Conservation (phyloP, 2,329 filamentous ascomycete genomes). For the Onygena corvina region DNA sequence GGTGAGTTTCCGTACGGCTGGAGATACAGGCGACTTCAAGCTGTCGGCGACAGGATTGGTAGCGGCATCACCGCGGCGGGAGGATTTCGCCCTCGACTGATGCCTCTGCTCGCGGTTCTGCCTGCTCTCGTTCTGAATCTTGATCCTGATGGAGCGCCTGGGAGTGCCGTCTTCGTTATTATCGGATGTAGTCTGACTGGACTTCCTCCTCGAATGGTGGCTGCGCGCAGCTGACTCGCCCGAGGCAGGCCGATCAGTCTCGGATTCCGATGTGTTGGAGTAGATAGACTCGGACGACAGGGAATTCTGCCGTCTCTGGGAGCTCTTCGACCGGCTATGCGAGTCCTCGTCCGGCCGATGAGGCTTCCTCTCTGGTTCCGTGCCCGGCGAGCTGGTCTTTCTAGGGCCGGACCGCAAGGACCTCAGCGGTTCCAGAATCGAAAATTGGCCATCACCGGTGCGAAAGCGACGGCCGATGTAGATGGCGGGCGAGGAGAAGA, state of each 20-base stretch:
- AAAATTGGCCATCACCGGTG: constrained; percentile 66
- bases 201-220: constrained; percentile 21
- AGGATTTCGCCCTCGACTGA: constrained; percentile 25
- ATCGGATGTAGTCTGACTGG: constrained; percentile 16
- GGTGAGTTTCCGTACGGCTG: constrained; percentile 57
- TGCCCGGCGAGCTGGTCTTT: constrained; percentile 5
- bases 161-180: constrained; percentile 52
- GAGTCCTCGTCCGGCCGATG: neutral
- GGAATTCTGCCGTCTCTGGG: constrained; percentile 24
- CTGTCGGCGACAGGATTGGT: constrained; percentile 53
- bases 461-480: constrained; percentile 76
- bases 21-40: constrained; percentile 87
- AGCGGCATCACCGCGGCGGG: constrained; percentile 19
- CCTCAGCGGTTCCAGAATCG: constrained; percentile 60
- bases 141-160: constrained; percentile 78
- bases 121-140: constrained; percentile 67
- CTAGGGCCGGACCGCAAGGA: constrained; percentile 38
- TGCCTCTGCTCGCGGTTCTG: constrained; percentile 53
- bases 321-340: constrained; percentile 12
- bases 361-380: neutral
- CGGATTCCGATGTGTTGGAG: constrained; percentile 45
- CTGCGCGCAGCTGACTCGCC: constrained; percentile 18
- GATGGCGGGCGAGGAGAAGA: constrained; percentile 64
- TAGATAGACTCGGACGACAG: constrained; percentile 34
- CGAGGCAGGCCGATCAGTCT: constrained; percentile 31